phyloP scores from a whole-genome alignment of 1,139 yeast species.

The Saccharomyces hybrid region DNA sequence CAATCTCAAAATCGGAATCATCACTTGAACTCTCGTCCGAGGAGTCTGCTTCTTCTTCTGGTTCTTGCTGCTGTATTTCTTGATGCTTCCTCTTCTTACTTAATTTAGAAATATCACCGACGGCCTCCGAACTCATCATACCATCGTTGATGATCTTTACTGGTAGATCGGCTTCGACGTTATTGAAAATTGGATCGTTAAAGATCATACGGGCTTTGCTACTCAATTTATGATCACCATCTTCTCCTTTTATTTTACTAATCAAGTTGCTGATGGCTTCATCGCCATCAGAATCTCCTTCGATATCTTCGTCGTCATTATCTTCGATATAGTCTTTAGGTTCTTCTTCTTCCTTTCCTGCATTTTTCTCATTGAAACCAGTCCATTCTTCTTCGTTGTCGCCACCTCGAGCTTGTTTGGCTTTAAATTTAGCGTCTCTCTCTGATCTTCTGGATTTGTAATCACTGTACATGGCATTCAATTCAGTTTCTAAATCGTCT shows the following conservation, averaged over 20 bases:
- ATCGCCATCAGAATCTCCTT: slow-evolving; percentile 58
- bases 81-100: slow-evolving; percentile 11
- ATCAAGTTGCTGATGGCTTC: slow-evolving; percentile 60
- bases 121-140: slow-evolving; percentile 16
- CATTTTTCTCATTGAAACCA: slow-evolving; percentile 52
- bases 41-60: slow-evolving; percentile 19
- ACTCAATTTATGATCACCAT: slow-evolving; percentile 50
- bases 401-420: slow-evolving; percentile 75
- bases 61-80: slow-evolving; percentile 11
- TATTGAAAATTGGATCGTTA: slow-evolving; percentile 69
- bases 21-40: slow-evolving; percentile 26
- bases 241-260: slow-evolving; percentile 45
- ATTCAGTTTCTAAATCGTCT: slow-evolving; percentile 71
- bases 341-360: slow-evolving; percentile 40
- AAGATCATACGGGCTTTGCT: slow-evolving; percentile 69
- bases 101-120: slow-evolving; percentile 18
- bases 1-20: slow-evolving; percentile 48
- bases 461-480: slow-evolving; percentile 71
- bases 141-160: slow-evolving; percentile 7
- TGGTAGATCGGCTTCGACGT: slow-evolving; percentile 43
- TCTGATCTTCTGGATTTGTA: slow-evolving; percentile 72
- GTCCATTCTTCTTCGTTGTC: slow-evolving; percentile 81
- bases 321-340: slow-evolving; percentile 33
- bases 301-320: slow-evolving; percentile 37
- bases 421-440: slow-evolving; percentile 69